phyloP scores from a whole-genome alignment of 345 rosid genomes.

The Populus davidiana region DNA sequence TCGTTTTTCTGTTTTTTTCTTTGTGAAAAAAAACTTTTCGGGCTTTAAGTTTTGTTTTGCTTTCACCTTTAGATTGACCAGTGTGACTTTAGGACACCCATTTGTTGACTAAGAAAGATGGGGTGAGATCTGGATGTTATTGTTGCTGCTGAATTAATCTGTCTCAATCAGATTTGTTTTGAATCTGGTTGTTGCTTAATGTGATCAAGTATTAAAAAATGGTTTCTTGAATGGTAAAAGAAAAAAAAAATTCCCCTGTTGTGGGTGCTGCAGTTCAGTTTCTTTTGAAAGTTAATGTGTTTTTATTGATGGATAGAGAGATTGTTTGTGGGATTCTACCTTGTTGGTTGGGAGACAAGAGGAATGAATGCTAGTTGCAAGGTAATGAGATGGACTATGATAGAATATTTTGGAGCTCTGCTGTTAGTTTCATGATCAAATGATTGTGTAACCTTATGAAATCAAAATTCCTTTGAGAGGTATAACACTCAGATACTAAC shows the following conservation, averaged over 20 bases:
- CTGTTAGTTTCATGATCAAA: not conserved
- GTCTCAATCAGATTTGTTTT: conserved; percentile 1
- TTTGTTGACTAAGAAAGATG: conserved; percentile 9
- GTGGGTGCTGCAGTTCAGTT: not conserved
- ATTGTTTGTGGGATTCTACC: not conserved
- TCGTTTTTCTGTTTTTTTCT: not conserved
- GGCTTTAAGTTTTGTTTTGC: conserved; percentile 1
- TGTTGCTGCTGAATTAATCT: not conserved
- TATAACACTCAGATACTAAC: not conserved
- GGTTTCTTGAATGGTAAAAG: not conserved
- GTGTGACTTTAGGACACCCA: conserved; percentile 12
- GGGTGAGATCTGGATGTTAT: conserved; percentile 32
- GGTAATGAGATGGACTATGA: not conserved
- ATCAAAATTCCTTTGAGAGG: not conserved
- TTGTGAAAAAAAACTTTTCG: not conserved
- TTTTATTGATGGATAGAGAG: not conserved
- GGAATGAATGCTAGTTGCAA: not conserved
- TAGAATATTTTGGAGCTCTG: not conserved
- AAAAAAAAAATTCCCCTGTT: not conserved
- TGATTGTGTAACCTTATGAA: not conserved
- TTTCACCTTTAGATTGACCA: conserved; percentile 12
- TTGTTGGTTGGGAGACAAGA: not conserved
- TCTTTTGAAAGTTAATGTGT: not conserved
- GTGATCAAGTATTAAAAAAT: not conserved
- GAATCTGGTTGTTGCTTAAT: not conserved